A percentile compares a stretch with the other conserved stretches of the same genome.
Evolutionary conservation across 2,329 filamentous ascomycete genomes (phyloP).

Genomic region (Colletotrichum gloeosporioides): DNA sequence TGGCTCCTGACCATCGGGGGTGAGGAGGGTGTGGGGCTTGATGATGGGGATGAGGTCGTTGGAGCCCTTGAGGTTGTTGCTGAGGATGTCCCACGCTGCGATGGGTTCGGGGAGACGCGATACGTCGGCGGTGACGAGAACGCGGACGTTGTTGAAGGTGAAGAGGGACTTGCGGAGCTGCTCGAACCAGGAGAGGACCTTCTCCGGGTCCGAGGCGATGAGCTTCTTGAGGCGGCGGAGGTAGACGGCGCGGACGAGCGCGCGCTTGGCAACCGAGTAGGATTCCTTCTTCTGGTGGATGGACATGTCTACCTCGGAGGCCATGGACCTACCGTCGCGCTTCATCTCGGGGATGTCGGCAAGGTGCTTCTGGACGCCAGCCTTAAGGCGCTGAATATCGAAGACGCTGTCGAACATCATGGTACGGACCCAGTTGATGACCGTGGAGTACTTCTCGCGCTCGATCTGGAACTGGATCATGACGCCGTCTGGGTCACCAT

Average conservation of each 20-base stretch:
- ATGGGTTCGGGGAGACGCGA: conserved; percentile 76
- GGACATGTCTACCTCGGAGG: conserved; percentile 72
- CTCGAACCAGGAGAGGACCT: conserved; percentile 79
- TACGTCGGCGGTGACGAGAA: conserved; percentile 84
- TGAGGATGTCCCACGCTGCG: conserved; percentile 76
- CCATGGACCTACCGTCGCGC: conserved; percentile 78
- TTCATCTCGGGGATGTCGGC: conserved; percentile 93
- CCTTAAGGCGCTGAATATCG: conserved; percentile 70
- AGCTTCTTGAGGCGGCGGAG: conserved; percentile 85
- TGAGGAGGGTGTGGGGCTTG: conserved; percentile 74
- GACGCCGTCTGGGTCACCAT: conserved; percentile 83
- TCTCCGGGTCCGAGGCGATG: conserved; percentile 76
- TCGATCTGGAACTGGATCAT: conserved; percentile 86
- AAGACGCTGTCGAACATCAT: conserved; percentile 91
- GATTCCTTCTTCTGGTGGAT: conserved; percentile 82
- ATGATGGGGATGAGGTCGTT: conserved; percentile 69
- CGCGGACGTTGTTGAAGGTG: conserved; percentile 82
- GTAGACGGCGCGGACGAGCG: conserved; percentile 86
- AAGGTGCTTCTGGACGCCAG: conserved; percentile 78
- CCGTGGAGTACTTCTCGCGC: conserved; percentile 81
- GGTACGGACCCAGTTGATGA: conserved; percentile 83
- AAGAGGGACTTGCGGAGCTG: conserved; percentile 78
- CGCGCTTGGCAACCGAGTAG: conserved; percentile 77
- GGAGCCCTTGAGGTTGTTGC: conserved; percentile 50
- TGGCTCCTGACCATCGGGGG: conserved; percentile 73